Evolutionary conservation across 192 early-diverging fungal species (phyloP).

Genomic region (Linnemannia hyalina): DNA sequence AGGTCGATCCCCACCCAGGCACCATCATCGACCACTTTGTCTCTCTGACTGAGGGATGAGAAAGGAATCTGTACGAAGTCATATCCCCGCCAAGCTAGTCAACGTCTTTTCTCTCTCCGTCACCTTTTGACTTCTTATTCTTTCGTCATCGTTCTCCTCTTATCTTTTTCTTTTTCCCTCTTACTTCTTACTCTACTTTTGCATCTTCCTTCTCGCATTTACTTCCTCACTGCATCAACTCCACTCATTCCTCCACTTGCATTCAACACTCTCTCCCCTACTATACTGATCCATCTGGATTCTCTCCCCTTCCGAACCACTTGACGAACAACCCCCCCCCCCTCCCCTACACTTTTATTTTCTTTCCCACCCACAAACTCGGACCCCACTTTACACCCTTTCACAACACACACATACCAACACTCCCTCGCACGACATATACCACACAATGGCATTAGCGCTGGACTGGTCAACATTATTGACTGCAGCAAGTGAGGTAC

Average conservation of each 20-base stretch:
- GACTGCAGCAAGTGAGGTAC: background rate
- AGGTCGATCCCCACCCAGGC: no score
- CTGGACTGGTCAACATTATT: background rate
- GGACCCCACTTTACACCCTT: background rate
- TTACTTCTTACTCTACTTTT: background rate
- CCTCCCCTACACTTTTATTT: background rate
- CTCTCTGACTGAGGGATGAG: no score
- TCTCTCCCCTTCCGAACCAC: background rate
- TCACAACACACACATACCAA: background rate
- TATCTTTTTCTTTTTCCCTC: background rate
- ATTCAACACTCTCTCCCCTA: background rate
- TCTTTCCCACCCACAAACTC: background rate
- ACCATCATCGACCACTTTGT: no score
- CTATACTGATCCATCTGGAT: background rate
- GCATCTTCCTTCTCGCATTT: background rate
- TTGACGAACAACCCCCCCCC: background rate
- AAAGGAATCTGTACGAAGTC: no score
- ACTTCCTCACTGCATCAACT: background rate
- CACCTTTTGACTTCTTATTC: background rate
- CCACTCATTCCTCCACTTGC: background rate
- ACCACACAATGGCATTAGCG: background rate
- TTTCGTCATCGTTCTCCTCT: background rate
- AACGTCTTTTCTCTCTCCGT: no score
- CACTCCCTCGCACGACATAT: background rate
- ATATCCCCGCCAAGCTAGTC: no score